Evolutionary conservation across 257 asterid species (phyloP).

Genomic region (Euphrasia confusa): DNA sequence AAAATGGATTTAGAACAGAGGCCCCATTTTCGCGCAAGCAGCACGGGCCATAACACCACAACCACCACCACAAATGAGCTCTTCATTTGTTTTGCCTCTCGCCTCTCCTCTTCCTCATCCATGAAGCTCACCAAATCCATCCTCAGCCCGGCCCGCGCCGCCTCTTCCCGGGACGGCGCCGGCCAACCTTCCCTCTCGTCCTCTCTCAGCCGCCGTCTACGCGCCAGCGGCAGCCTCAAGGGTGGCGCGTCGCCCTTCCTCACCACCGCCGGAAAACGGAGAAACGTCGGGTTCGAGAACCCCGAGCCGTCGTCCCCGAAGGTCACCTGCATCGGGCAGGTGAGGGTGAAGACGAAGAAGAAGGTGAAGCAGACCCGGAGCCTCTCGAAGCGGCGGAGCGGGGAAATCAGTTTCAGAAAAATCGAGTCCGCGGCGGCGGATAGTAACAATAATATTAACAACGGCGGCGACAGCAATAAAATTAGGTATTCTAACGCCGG

Average conservation of each 20-base stretch:
- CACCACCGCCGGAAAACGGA: constrained; percentile 43
- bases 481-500: constrained; percentile 28
- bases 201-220: constrained; percentile 78
- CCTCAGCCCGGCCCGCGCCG: constrained; percentile 45
- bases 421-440: constrained; percentile 26
- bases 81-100: constrained; percentile 65
- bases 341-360: constrained; percentile 83
- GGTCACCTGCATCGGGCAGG: constrained; percentile 95
- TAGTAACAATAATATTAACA: not conserved
- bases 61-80: constrained; percentile 39
- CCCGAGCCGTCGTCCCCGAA: constrained; percentile 96
- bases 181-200: constrained; percentile 57
- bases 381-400: constrained; percentile 56
- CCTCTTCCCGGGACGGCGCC: constrained; percentile 55
- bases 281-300: constrained; percentile 67
- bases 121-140: constrained; percentile 52
- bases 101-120: constrained; percentile 46
- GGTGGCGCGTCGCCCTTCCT: constrained; percentile 80
- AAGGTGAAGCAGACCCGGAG: constrained; percentile 59
- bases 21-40: constrained; percentile 52
- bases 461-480: constrained; percentile 11
- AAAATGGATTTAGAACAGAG: constrained; percentile 48
- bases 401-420: constrained; percentile 60
- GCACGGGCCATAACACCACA: constrained; percentile 27
- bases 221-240: constrained; percentile 64